These are phyloP conservation scores for Trypanosoma conorhini DNA, from an alignment of 208 protist genomes.

Conservation along the genomic window DNA sequence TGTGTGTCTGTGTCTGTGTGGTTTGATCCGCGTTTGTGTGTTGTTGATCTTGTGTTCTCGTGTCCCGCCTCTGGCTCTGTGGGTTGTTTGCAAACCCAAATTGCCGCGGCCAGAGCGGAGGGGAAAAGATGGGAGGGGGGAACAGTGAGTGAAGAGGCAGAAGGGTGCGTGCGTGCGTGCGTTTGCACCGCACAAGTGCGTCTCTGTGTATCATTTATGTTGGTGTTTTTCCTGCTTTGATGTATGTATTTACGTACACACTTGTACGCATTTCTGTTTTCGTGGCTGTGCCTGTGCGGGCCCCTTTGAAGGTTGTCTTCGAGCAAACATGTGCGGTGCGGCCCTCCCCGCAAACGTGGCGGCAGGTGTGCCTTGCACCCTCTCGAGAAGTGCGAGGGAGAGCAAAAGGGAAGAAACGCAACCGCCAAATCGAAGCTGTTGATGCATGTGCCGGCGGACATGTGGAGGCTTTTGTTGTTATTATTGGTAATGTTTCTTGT, in stretches of 20 bases:
- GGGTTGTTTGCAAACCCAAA: background rate
- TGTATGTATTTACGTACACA: background rate
- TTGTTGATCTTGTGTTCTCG: conserved; percentile 2
- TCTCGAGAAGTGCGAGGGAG: too few relatives aligned
- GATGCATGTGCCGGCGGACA: too few relatives aligned
- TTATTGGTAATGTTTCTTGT: too few relatives aligned
- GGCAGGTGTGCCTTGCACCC: too few relatives aligned
- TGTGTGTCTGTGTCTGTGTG: background rate
- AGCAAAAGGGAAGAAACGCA: too few relatives aligned
- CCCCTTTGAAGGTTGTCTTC: background rate
- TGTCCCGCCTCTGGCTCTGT: background rate
- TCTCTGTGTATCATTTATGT: background rate
- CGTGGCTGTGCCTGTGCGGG: background rate
- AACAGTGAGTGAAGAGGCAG: too few relatives aligned
- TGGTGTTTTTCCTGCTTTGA: background rate
- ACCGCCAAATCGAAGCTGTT: too few relatives aligned
- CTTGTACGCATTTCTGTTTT: background rate
- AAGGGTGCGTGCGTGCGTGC: background rate
- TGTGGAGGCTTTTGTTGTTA: too few relatives aligned
- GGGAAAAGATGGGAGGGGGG: too few relatives aligned
- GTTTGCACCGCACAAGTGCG: background rate
- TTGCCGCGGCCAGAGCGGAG: too few relatives aligned
- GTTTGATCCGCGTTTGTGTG: conserved; percentile 6
- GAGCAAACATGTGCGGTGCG: background rate
- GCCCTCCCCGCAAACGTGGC: too few relatives aligned